Evolutionary conservation across 176 grass and related monocot genomes (phyloP).

Genomic region (Cenchrus fungigraminus): DNA sequence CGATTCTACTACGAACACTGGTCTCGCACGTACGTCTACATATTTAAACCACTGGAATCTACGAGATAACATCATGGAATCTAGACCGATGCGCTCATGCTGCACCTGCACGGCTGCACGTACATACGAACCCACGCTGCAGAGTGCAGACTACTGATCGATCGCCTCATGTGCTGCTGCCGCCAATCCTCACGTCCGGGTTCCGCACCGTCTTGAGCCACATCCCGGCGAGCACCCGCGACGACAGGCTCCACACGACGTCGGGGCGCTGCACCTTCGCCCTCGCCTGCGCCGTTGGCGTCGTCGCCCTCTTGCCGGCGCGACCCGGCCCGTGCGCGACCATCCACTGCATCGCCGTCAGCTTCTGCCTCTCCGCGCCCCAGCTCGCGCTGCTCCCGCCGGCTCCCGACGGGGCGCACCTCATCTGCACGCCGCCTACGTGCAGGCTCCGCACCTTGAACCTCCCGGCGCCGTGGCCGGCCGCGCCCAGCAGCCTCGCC

Average conservation of each 20-base stretch:
- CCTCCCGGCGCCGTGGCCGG: constrained; percentile 37
- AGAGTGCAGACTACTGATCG: no score
- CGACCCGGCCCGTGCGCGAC: constrained; percentile 51
- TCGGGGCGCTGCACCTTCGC: constrained; percentile 47
- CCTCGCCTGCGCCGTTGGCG: constrained; percentile 22
- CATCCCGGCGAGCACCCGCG: constrained; percentile 78
- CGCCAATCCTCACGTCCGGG: constrained; percentile 68
- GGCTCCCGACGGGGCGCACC: constrained; percentile 24
- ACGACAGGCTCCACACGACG: constrained; percentile 84
- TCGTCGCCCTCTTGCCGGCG: constrained; percentile 45
- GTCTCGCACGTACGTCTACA: no score
- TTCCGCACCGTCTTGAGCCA: constrained; percentile 88
- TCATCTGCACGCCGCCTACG: constrained; percentile 71
- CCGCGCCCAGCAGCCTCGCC: constrained; percentile 31
- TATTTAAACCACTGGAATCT: no score
- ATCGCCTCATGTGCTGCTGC: not conserved
- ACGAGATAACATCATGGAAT: no score
- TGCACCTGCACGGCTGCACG: not conserved
- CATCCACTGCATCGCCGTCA: constrained; percentile 89
- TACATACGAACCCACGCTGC: not conserved
- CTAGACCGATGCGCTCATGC: not conserved
- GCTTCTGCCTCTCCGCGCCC: constrained; percentile 70
- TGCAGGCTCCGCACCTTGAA: constrained; percentile 85
- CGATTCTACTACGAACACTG: no score
- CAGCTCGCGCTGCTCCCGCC: constrained; percentile 44